Conservation (phyloP, 768 basidiomycete genomes). For the Tylopilus rubrobrunneus region DNA sequence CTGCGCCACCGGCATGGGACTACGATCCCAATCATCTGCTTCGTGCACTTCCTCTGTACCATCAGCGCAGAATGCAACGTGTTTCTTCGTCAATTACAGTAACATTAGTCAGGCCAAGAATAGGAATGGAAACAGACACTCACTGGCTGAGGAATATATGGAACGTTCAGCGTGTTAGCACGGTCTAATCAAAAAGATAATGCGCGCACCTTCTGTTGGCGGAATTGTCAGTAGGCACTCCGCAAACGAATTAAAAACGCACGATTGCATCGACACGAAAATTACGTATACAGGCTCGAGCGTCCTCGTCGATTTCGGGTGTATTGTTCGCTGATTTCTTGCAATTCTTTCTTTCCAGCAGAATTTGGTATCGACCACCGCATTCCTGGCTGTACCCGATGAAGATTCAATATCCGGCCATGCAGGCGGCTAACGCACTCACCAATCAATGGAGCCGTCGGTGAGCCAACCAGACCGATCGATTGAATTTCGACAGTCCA, state of each 20-base stretch:
- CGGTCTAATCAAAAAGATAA: background rate
- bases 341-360: constrained; percentile 16
- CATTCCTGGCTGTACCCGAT: constrained; percentile 10
- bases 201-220: constrained; percentile 18
- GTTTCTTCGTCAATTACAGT: constrained; percentile 34
- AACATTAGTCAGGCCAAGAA: background rate
- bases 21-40: constrained; percentile 80
- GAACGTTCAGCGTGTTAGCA: background rate
- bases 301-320: constrained; percentile 14
- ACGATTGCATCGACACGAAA: constrained; percentile 23
- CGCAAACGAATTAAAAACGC: background rate
- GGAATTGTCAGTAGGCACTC: background rate
- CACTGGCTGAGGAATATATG: constrained; percentile 9
- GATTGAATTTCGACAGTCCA: constrained; percentile 10
- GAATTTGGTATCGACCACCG: constrained; percentile 23
- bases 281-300: constrained; percentile 22
- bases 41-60: constrained; percentile 55
- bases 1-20: constrained; percentile 60
- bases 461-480: constrained; percentile 22
- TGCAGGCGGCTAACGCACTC: background rate
- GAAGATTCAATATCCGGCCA: background rate
- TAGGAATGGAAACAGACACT: background rate
- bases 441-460: constrained; percentile 24
- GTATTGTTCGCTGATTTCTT: constrained; percentile 2
- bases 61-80: constrained; percentile 57